A percentile compares a stretch with the other conserved stretches of the same genome.
Evolutionary conservation across 163 green algal species (phyloP).

Genomic region (Chlamydomonas reinhardtii): DNA sequence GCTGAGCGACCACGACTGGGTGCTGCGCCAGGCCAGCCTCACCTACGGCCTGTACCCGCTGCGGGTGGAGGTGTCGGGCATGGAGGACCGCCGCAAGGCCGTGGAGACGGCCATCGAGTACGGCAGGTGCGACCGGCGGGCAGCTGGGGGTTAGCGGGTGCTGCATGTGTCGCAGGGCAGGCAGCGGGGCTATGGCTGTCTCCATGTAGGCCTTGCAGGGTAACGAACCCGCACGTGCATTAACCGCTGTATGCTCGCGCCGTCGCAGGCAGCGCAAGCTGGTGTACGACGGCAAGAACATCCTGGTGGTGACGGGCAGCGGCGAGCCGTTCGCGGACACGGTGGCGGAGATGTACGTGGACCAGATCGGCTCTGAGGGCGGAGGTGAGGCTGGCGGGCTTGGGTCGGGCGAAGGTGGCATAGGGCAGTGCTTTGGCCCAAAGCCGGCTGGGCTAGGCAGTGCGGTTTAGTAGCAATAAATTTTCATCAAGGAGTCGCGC

Average conservation of each 20-base stretch:
- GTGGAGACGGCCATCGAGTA: constrained; percentile 35
- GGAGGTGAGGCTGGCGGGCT: background rate
- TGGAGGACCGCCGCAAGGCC: background rate
- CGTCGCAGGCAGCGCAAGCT: constrained; percentile 10
- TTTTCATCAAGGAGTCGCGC: no score
- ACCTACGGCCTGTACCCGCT: constrained; percentile 63
- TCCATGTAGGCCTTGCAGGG: no score
- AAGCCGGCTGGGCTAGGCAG: no score
- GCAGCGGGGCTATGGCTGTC: no score
- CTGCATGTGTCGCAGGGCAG: background rate
- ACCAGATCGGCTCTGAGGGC: constrained; percentile 17
- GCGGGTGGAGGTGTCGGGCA: background rate
- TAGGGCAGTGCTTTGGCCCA: no score
- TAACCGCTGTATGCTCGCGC: background rate
- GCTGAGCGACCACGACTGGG: constrained; percentile 46
- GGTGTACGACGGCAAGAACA: constrained; percentile 46
- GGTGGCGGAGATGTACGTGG: constrained; percentile 33
- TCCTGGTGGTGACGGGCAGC: constrained; percentile 40
- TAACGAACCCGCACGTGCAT: background rate
- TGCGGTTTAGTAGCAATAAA: background rate
- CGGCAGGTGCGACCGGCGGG: constrained; percentile 8
- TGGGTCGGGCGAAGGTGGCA: background rate
- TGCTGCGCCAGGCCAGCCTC: constrained; percentile 45
- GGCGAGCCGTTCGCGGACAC: constrained; percentile 47
- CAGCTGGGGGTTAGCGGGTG: background rate